phyloP scores from a whole-genome alignment of 1,284 basidiomycete species.

The Pisolithus thermaeus region DNA sequence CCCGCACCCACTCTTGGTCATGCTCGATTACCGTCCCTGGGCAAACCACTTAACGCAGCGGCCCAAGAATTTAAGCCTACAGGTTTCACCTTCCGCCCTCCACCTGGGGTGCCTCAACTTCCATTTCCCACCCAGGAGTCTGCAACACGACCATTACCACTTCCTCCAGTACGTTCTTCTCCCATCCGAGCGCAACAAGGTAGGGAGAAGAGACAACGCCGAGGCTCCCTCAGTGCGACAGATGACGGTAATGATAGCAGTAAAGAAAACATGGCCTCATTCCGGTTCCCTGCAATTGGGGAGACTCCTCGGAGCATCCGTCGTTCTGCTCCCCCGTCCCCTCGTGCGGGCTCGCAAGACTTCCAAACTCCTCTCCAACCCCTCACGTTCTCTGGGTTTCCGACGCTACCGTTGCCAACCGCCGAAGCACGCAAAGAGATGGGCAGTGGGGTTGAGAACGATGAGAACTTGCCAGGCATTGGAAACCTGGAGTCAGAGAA shows the following conservation, averaged over 20 bases:
- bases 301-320: constrained; percentile 47
- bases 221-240: constrained; percentile 33
- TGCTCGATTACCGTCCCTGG: constrained; percentile 53
- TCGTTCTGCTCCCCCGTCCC: constrained; percentile 40
- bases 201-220: constrained; percentile 68
- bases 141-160: constrained; percentile 30
- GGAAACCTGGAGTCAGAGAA: constrained; percentile 21
- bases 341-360: constrained; percentile 22
- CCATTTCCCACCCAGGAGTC: constrained; percentile 29
- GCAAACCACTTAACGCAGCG: constrained; percentile 64
- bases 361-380: constrained; percentile 40
- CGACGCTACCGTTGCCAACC: constrained; percentile 25
- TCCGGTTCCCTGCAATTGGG: constrained; percentile 60
- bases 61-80: constrained; percentile 75
- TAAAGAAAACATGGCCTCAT: constrained; percentile 56
- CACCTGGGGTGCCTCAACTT: constrained; percentile 58
- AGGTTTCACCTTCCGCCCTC: constrained; percentile 66
- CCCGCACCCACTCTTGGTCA: constrained; percentile 41
- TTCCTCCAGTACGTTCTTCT: constrained; percentile 23
- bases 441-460: constrained; percentile 3
- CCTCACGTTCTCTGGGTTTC: constrained; percentile 59
- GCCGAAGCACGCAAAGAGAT: constrained; percentile 11
- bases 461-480: constrained; percentile 11
- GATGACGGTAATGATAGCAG: constrained; percentile 44
- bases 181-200: constrained; percentile 47